These are phyloP conservation scores for Mortierella sp. DNA, from an alignment of 371 early-diverging fungal species.

Conservation along the genomic window DNA sequence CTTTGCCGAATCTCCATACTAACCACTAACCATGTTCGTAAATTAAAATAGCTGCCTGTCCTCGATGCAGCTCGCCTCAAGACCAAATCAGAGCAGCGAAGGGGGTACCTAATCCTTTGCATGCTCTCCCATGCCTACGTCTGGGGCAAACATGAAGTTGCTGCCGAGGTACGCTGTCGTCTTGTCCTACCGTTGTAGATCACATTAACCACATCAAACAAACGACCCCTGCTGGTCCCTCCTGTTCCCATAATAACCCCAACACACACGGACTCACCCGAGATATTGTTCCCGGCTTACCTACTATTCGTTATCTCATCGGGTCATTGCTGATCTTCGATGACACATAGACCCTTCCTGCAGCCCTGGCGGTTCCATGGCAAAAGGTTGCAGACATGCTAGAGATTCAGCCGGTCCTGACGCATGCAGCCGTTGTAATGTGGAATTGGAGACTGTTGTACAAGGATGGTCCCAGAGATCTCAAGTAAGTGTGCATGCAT, in stretches of 20 bases:
- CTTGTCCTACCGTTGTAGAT: no score
- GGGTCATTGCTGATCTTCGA: background rate
- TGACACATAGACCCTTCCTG: slow-evolving; percentile 75
- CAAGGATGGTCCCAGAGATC: slow-evolving; percentile 72
- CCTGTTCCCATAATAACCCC: no score
- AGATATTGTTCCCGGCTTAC: background rate
- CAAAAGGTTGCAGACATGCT: slow-evolving; percentile 79
- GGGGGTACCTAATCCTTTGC: slow-evolving; percentile 88
- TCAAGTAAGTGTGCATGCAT: slow-evolving; percentile 64
- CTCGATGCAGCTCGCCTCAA: slow-evolving; percentile 71
- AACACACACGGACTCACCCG: background rate
- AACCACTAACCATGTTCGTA: background rate
- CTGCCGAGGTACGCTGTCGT: slow-evolving; percentile 69
- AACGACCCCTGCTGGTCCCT: no score
- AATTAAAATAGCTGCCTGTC: slow-evolving; percentile 72
- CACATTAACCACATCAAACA: no score
- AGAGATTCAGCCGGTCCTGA: slow-evolving; percentile 87
- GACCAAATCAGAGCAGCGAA: slow-evolving; percentile 76
- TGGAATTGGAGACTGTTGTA: slow-evolving; percentile 92
- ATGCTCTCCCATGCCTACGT: slow-evolving; percentile 93
- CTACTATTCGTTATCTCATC: background rate
- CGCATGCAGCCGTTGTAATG: slow-evolving; percentile 87
- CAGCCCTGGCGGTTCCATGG: slow-evolving; percentile 88
- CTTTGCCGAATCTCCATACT: background rate
- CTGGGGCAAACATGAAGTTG: slow-evolving; percentile 86